These are phyloP conservation scores for Cucumis variabilis DNA, from an alignment of 331 rosid genomes.

Conservation along the genomic window DNA sequence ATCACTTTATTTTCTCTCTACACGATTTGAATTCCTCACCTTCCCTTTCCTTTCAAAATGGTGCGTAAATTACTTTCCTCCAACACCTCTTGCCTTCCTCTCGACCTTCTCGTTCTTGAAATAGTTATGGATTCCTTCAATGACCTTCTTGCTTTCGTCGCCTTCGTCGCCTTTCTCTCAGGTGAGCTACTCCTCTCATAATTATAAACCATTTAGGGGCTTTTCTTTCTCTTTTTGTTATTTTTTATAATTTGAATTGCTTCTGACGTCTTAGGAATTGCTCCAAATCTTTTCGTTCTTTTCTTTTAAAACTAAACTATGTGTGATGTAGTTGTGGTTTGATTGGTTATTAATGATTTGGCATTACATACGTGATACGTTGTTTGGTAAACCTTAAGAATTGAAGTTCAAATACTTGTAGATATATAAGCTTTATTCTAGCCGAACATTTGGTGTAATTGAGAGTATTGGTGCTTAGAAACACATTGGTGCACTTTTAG, in stretches of 20 bases:
- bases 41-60: constrained; percentile 12
- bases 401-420: neutral
- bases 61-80: constrained; percentile 37
- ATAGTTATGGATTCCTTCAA: constrained; percentile 53
- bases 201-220: neutral
- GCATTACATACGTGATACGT: too few species aligned
- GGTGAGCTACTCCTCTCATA: constrained; percentile 41
- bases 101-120: constrained; percentile 56
- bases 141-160: constrained; percentile 56
- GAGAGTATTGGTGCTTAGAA: neutral
- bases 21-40: neutral
- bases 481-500: neutral
- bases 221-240: neutral
- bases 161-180: constrained; percentile 69
- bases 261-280: neutral
- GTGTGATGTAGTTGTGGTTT: neutral
- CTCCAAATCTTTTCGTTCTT: neutral
- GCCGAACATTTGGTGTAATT: neutral
- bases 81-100: constrained; percentile 38
- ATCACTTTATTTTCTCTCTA: neutral
- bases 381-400: neutral
- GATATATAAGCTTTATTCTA: neutral
- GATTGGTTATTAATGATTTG: too few species aligned
- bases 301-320: neutral
- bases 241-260: neutral